Percentiles rank a stretch among this genome's conserved stretches.
These are phyloP conservation scores for Luffa aegyptiaca DNA, from an alignment of 306 rosid species.

Conservation along the genomic window DNA sequence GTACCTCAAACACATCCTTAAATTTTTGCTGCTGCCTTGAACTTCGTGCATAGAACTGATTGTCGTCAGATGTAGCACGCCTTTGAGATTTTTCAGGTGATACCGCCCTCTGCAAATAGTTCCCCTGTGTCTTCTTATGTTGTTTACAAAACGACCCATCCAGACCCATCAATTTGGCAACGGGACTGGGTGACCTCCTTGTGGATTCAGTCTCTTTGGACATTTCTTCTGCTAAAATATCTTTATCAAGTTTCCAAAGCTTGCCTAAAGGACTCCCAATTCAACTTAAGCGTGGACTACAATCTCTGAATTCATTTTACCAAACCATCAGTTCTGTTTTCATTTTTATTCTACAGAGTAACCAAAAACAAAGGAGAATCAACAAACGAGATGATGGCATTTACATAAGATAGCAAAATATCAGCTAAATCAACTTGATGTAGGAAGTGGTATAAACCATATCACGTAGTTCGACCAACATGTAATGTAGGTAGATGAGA, in stretches of 20 bases:
- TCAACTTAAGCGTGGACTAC: constrained; percentile 55
- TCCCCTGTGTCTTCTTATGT: constrained; percentile 27
- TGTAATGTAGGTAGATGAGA: constrained; percentile 1
- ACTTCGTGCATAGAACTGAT: constrained; percentile 40
- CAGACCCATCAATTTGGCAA: constrained; percentile 97
- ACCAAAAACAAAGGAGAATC: constrained; percentile 4
- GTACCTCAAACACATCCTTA: constrained; percentile 91
- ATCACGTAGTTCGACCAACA: constrained; percentile 33
- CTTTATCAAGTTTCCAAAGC: constrained; percentile 54
- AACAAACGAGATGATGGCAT: background rate
- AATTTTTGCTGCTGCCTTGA: constrained; percentile 64
- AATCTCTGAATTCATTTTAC: constrained; percentile 12
- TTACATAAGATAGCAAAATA: background rate
- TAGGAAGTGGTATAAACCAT: background rate
- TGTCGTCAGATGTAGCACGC: constrained; percentile 19
- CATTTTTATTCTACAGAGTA: background rate
- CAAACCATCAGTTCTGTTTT: constrained; percentile 6
- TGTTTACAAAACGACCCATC: constrained; percentile 59
- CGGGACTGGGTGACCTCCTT: constrained; percentile 62
- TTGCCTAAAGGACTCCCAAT: constrained; percentile 49
- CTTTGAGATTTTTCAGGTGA: constrained; percentile 37
- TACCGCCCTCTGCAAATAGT: constrained; percentile 12
- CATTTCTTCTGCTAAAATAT: constrained; percentile 78
- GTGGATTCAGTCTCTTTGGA: constrained; percentile 36
- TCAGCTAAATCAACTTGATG: background rate